A percentile compares a stretch with the other conserved stretches of the same genome.
These are phyloP conservation scores for Calonectria leucothoes DNA, from an alignment of 2,329 filamentous ascomycete genomes.

Conservation along the genomic window DNA sequence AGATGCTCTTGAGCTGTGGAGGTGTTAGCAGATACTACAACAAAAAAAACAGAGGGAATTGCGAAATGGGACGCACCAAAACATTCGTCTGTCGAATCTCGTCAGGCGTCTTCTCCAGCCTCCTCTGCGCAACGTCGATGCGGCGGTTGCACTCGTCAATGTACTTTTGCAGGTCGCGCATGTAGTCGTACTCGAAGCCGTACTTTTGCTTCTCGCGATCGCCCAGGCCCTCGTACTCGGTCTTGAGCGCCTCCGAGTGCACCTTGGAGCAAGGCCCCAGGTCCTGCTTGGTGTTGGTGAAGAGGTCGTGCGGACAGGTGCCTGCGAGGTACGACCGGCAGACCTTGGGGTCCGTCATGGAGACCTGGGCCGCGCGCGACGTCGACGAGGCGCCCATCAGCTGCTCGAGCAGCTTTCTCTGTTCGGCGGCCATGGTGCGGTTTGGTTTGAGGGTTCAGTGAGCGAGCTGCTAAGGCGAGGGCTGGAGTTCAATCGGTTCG, in stretches of 20 bases:
- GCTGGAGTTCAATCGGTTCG: slow-evolving; percentile 27
- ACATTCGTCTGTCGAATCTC: slow-evolving; percentile 96
- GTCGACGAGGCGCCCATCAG: slow-evolving; percentile 83
- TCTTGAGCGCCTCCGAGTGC: slow-evolving; percentile 88
- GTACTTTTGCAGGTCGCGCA: slow-evolving; percentile 95
- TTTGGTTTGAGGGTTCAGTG: too few species aligned
- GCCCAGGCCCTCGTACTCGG: slow-evolving; percentile 84
- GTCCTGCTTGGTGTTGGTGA: slow-evolving; percentile 99
- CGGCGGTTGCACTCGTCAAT: slow-evolving; percentile 96
- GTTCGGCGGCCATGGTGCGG: slow-evolving; percentile 83
- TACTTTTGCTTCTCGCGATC: slow-evolving; percentile 79
- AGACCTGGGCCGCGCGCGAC: slow-evolving; percentile 82
- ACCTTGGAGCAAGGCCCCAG: slow-evolving; percentile 89
- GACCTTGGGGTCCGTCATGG: slow-evolving; percentile 91
- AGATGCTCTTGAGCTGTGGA: slow-evolving; percentile 78
- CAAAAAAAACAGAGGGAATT: background rate
- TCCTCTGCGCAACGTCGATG: slow-evolving; percentile 89
- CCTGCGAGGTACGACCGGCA: slow-evolving; percentile 95
- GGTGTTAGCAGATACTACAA: slow-evolving; percentile 21
- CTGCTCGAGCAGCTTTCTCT: slow-evolving; percentile 98
- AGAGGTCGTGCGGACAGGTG: slow-evolving; percentile 97
- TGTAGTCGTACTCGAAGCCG: slow-evolving; percentile 97
- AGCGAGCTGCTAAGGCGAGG: too few species aligned
- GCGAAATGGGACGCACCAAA: slow-evolving; percentile 59
- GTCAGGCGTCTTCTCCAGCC: slow-evolving; percentile 96